Evolutionary conservation across 106 monocot species (phyloP), one percentile per base, ranked within the genome.

Genomic region (Dendrobium chrysotoxum): DNA sequence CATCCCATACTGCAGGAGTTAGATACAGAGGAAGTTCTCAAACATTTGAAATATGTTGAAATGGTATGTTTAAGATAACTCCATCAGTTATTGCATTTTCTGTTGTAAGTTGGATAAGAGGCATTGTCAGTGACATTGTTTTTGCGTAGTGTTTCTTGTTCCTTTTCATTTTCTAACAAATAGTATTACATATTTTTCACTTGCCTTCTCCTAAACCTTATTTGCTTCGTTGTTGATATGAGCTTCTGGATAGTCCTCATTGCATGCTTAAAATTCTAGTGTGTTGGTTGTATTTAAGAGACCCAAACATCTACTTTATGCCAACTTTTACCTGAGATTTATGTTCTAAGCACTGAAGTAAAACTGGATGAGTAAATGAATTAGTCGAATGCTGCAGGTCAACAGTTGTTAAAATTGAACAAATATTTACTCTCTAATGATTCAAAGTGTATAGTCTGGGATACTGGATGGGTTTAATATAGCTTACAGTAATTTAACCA

Each of bases 31-130:
- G 76, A 66, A n/a, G 79, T 87, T 77, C 82, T 81, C 23, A 82
- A 72, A 82, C 87, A 88, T 82, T 67, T 88, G 45, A 85, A 88
- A 50, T 88, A 77, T 73, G 76, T 88, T 79, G 82, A 85, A 45
- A 70, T 79, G 87, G 87, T 87, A 87, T 70, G 81, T 58, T 45
- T 39, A 16, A 79, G 72, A 47, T 26, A 18, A 31, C 46, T 74
- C 74, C 41, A 20, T 39, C 39, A 72, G 20, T 42, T 74, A 20
- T n/a, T 74, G 74, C 74, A 50, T 12, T 10, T 30, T 70, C 31
- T 70, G 35, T 70, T 31, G 16, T 70, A 70, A 35, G 61, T 61
- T 61, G n/a, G 35, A 70, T 70, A 21, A 30, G 30, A 70, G 64
- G 70, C 9, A 70, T 30, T 35, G 28, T 70, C 31, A 70, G 35